Percentiles rank a stretch among this genome's conserved stretches.
These are phyloP conservation scores for Zymoseptoria crescenta DNA, from an alignment of 2,329 filamentous ascomycete genomes.

Conservation along the genomic window DNA sequence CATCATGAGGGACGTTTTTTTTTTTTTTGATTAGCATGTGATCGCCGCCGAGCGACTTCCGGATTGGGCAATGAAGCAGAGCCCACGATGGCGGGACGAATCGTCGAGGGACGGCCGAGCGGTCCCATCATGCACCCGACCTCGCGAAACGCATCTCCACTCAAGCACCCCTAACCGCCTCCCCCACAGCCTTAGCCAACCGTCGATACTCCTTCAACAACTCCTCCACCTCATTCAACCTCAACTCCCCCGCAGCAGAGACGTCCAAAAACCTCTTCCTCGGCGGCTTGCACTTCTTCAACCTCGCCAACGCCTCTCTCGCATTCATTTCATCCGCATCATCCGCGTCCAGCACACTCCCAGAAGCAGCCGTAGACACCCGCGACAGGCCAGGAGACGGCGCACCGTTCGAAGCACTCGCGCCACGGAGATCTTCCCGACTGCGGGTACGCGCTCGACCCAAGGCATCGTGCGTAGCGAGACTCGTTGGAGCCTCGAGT, in stretches of 20 bases:
- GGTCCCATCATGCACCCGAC: too few species aligned
- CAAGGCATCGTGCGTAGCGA: background rate
- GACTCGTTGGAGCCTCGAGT: background rate
- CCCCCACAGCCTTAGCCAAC: conserved; percentile 37
- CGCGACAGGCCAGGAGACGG: background rate
- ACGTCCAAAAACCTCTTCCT: conserved; percentile 41
- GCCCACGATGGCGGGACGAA: too few species aligned
- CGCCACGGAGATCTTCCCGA: background rate
- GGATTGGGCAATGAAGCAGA: too few species aligned
- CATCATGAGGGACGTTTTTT: too few species aligned
- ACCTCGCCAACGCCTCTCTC: conserved; percentile 36
- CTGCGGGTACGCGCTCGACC: background rate
- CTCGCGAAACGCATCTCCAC: background rate
- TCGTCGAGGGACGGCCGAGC: too few species aligned
- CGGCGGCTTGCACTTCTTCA: conserved; percentile 41
- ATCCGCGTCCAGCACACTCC: conserved; percentile 10
- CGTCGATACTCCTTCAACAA: conserved; percentile 32
- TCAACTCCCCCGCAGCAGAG: conserved; percentile 39
- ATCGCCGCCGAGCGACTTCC: too few species aligned
- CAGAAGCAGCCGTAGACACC: background rate
- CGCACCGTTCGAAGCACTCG: background rate
- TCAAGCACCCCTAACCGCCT: conserved; percentile 27
- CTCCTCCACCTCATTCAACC: conserved; percentile 43
- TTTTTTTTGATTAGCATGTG: too few species aligned
- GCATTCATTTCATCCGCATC: conserved; percentile 32